These are phyloP conservation scores for Xerocomellus intermedius DNA, from an alignment of 768 basidiomycete genomes.

Conservation along the genomic window DNA sequence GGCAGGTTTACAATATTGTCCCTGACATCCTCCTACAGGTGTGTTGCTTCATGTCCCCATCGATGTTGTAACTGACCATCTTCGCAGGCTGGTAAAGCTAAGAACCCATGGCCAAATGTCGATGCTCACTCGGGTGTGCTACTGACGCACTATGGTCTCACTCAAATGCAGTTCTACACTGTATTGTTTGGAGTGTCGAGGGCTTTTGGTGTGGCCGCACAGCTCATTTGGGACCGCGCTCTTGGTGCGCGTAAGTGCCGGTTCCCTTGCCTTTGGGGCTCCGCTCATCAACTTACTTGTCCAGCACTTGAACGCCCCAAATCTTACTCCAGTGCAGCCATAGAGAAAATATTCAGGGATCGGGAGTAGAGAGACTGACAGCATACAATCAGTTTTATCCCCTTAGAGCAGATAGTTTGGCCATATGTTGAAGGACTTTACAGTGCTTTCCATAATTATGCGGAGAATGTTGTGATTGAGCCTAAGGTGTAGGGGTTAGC, in stretches of 20 bases:
- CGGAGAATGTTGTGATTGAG: too few species aligned
- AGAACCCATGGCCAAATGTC: conserved; percentile 96
- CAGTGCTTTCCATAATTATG: too few species aligned
- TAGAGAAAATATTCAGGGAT: conserved; percentile 73
- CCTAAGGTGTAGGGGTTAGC: too few species aligned
- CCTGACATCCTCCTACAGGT: conserved; percentile 88
- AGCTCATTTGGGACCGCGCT: conserved; percentile 91
- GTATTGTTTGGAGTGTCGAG: conserved; percentile 97
- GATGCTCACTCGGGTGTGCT: conserved; percentile 95
- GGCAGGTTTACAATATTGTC: conserved; percentile 83
- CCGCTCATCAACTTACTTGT: not conserved
- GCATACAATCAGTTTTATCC: too few species aligned
- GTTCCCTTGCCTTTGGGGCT: not conserved
- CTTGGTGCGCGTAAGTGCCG: conserved; percentile 77
- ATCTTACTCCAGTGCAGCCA: conserved; percentile 80
- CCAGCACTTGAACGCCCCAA: conserved; percentile 87
- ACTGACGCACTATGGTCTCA: conserved; percentile 80
- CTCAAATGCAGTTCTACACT: conserved; percentile 95
- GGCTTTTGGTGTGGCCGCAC: conserved; percentile 85
- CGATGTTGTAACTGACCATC: not conserved
- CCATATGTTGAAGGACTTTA: too few species aligned
- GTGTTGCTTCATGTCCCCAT: conserved; percentile 1
- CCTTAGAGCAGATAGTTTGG: too few species aligned
- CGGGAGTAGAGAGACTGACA: conserved; percentile 6
- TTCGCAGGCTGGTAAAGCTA: conserved; percentile 79